Evolutionary conservation across 2,329 filamentous ascomycete species (phyloP).

Genomic region (Ophiobolus disseminans): DNA sequence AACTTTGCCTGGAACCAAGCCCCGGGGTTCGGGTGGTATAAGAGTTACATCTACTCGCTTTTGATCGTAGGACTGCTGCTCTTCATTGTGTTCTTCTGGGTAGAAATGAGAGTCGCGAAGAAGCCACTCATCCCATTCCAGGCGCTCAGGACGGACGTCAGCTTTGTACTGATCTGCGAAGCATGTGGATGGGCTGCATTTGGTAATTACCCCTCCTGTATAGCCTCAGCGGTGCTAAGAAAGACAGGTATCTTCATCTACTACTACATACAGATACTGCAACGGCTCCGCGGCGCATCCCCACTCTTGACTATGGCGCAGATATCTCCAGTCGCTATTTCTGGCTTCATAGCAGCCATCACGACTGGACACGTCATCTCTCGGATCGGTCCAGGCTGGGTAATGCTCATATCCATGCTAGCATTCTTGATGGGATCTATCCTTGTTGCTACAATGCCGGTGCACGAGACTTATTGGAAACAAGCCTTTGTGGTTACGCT

Average conservation of each 20-base stretch:
- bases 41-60: conserved; percentile 62
- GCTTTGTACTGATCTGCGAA: conserved; percentile 64
- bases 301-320: conserved; percentile 39
- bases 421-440: conserved; percentile 46
- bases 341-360: conserved; percentile 42
- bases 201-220: conserved; percentile 16
- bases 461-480: conserved; percentile 54
- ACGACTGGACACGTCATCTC: conserved; percentile 40
- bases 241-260: conserved; percentile 37
- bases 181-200: conserved; percentile 52
- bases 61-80: conserved; percentile 66
- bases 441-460: conserved; percentile 50
- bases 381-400: conserved; percentile 33
- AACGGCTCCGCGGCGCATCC: conserved; percentile 28
- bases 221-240: neutral
- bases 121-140: conserved; percentile 66
- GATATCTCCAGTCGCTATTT: conserved; percentile 32
- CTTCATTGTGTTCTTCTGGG: conserved; percentile 62
- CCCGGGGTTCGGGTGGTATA: conserved; percentile 64
- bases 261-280: conserved; percentile 42
- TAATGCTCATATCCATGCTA: conserved; percentile 43
- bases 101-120: conserved; percentile 55
- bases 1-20: conserved; percentile 74
- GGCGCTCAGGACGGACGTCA: conserved; percentile 56
- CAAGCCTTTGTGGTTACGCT: conserved; percentile 44